Evolutionary conservation across 495 filamentous ascomycete species (phyloP), one percentile per base, ranked within the genome.

Genomic region (Sphaerosporella brunnea): DNA sequence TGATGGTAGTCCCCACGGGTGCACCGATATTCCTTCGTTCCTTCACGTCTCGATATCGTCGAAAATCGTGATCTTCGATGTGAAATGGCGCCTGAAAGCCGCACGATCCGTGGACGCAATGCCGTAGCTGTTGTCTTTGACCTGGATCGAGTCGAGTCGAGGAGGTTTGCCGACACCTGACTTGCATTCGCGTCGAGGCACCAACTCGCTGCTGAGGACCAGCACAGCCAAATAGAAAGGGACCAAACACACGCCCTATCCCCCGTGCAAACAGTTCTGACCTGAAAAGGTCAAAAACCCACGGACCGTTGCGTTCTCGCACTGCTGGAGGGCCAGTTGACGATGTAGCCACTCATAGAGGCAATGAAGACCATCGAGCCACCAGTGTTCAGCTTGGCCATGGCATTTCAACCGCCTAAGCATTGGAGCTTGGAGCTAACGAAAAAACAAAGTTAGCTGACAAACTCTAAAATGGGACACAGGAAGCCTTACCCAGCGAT

Each of bases 81-180:
- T 95, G 54, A 75, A 80, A 34, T 80, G 70, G 23, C 74, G 74
- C 51, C 69, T 73, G 48, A 80, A 83, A 3, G 93, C 68, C 8
- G 73, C 66, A 43, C 80, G 76, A 59, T 95, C 86, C 3, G 73
- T 73, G 1, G 71, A 66, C 8, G 71, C 60, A 50, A 97, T 92
- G 0, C 90, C 90, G 51, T 75, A 64, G 19, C 90, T 90, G 64
- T 93, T 93, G 62, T 97, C 90, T 49, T 81, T 79, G 46, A 95
- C 77, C 52, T 88, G 82, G 38, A 97, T 78, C n/a, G 73, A 67
- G 60, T n/a, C n/a, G n/a, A n/a, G n/a, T 88, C 82, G 11, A 95
- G 59, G 0, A 80, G 75, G 52, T 95, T 86, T 21, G 67, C 54
- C 1, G 83, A 80, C 23, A 93, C 68, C 0, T 74, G 74, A 1